Evolutionary conservation across 1,284 basidiomycete species (phyloP).

Genomic region (Puccinia coronata): DNA sequence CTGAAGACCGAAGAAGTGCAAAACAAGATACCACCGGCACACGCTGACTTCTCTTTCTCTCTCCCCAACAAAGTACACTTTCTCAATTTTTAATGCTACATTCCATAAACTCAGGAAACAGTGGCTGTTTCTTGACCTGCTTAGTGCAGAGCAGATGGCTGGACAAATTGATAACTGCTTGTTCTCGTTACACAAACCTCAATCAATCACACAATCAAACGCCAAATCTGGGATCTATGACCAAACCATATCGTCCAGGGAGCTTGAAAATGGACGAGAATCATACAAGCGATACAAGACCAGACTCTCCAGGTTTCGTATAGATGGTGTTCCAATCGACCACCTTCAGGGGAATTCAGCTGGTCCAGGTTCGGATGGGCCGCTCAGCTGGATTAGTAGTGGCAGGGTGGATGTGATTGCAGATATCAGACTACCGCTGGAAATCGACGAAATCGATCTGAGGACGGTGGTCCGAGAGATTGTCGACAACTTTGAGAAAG

Average conservation of each 20-base stretch:
- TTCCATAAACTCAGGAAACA: constrained; percentile 81
- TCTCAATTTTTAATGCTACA: constrained; percentile 93
- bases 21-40: background rate
- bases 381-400: constrained; percentile 93
- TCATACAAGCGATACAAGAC: constrained; percentile 27
- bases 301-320: constrained; percentile 80
- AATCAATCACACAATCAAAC: constrained; percentile 76
- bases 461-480: constrained; percentile 82
- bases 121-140: constrained; percentile 75
- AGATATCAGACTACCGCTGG: constrained; percentile 93
- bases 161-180: constrained; percentile 98
- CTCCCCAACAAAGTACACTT: constrained; percentile 66
- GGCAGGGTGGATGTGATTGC: constrained; percentile 95
- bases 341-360: constrained; percentile 76
- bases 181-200: constrained; percentile 93
- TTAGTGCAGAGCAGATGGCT: constrained; percentile 85
- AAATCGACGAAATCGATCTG: constrained; percentile 73
- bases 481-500: constrained; percentile 71
- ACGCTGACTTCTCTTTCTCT: background rate
- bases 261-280: constrained; percentile 15
- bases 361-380: constrained; percentile 73
- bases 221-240: constrained; percentile 58
- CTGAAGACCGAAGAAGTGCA: background rate
- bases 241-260: background rate
- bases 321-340: constrained; percentile 95